phyloP scores from a whole-genome alignment of 208 protist genomes.

The Wallacemonas collosoma region DNA sequence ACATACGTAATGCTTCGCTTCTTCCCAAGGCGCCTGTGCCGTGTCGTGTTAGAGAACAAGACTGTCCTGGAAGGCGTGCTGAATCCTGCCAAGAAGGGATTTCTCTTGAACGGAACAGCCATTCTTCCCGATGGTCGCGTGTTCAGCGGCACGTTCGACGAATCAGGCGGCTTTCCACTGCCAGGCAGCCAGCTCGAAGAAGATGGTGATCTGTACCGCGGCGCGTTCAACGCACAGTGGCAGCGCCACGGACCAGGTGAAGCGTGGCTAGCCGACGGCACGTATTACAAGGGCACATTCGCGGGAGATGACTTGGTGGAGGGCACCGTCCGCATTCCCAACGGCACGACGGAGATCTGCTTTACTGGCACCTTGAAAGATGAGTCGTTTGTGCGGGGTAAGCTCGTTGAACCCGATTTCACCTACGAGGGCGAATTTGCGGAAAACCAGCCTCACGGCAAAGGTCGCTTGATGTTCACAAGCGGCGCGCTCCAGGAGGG shows the following conservation, averaged over 20 bases:
- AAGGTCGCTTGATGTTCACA: constrained; percentile 71
- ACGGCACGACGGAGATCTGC: constrained; percentile 78
- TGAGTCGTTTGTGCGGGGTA: constrained; percentile 83
- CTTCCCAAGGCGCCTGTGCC: constrained; percentile 28
- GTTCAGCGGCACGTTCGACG: constrained; percentile 78
- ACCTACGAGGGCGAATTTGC: constrained; percentile 85
- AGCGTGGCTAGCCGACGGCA: constrained; percentile 88
- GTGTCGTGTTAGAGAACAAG: constrained; percentile 63
- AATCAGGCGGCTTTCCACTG: constrained; percentile 58
- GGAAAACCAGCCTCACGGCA: constrained; percentile 86
- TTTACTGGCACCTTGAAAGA: constrained; percentile 82
- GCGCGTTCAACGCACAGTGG: constrained; percentile 83
- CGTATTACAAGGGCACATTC: constrained; percentile 83
- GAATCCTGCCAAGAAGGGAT: constrained; percentile 46
- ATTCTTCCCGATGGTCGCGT: constrained; percentile 79
- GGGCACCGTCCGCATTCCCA: constrained; percentile 87
- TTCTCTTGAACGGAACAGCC: constrained; percentile 64
- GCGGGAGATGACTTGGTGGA: constrained; percentile 74
- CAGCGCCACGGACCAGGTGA: constrained; percentile 85
- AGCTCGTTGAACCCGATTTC: constrained; percentile 79
- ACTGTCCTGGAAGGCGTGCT: constrained; percentile 70
- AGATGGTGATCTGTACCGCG: constrained; percentile 89
- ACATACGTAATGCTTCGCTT: constrained; percentile 35
- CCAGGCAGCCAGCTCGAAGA: constrained; percentile 82
- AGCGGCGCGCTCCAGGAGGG: constrained; percentile 85